Base-by-base conservation (phyloP, 495 filamentous ascomycete genomes). In the Penicillium coffeae region DNA sequence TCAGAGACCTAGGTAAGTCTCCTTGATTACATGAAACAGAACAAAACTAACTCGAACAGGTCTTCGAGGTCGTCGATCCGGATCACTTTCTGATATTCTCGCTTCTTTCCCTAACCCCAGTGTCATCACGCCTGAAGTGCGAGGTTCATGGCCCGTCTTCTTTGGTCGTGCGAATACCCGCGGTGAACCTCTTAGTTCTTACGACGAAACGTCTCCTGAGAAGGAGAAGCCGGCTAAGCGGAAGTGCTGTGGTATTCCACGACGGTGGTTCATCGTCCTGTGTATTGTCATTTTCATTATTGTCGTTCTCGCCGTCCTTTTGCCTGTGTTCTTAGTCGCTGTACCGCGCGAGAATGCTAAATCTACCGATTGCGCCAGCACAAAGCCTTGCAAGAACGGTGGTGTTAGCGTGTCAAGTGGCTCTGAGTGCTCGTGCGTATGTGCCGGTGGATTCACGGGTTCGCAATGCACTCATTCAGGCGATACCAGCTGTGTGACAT, bases 71-170 rank as follows among this genome's bases (percentile, higher is more conserved):
- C 56, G 66, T 37, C 60, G 65, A n/a, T 80, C 77, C 3, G 80
- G 78, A 66, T 79, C 90, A 55, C 74, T 98, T 36, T 91, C 89
- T 13, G 90, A 95, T 59, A 96, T 96, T 62, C 76, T 98, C 5
- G 86, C 88, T 10, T 88, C 90, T 12, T 98, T 98, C 50, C 93
- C 93, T 10, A 86, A 90, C 9, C 90, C 93, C 4, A 82, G 79
- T 3, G 73, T 82, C 5, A 74, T 75, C 7, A 83, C 77, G 5
- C 81, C 80, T 15, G 76, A 63, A 18, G 59, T 50, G 36, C 66
- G 55, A 21, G 56, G 61, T 12, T 71, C 70, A 21, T 76, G 73
- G 73, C 69, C 71, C 0, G 39, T 69, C 1, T 69, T 70, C 55
- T 72, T 71, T 47, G 50, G 59, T 15, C 56, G 61, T 19, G 71